These are phyloP conservation scores for Glebionis coronaria DNA, from an alignment of 129 eudicot species.

Conservation along the genomic window DNA sequence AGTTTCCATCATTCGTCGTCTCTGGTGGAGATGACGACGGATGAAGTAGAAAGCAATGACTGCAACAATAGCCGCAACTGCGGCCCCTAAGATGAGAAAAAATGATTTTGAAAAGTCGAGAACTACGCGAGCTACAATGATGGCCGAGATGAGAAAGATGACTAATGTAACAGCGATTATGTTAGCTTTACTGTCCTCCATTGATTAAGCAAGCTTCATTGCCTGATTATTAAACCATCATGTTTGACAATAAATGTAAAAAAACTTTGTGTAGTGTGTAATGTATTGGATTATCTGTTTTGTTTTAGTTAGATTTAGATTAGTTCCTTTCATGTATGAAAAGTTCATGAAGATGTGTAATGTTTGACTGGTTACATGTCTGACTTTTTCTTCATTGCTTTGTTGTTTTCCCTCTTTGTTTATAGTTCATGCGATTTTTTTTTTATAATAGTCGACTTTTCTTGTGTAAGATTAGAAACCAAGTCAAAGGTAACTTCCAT, in stretches of 20 bases:
- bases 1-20: conserved; percentile 42
- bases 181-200: conserved; percentile 62
- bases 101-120: conserved; percentile 42
- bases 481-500: too few relatives aligned
- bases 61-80: conserved; percentile 53
- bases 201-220: conserved; percentile 21
- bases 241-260: not conserved
- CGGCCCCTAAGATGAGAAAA: conserved; percentile 56
- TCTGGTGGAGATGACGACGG: conserved; percentile 34
- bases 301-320: too few relatives aligned
- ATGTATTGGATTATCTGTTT: too few relatives aligned
- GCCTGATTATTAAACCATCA: not conserved
- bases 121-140: conserved; percentile 41
- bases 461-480: too few relatives aligned
- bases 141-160: conserved; percentile 30
- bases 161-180: conserved; percentile 38
- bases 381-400: too few relatives aligned
- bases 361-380: too few relatives aligned
- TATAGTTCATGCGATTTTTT: too few relatives aligned
- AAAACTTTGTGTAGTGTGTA: too few relatives aligned
- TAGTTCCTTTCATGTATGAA: too few relatives aligned
- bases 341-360: too few relatives aligned
- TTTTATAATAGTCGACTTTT: too few relatives aligned
- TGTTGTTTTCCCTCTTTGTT: too few relatives aligned
- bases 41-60: conserved; percentile 37